These are phyloP conservation scores for Suillus placidus DNA, from an alignment of 768 basidiomycete species.

Conservation along the genomic window DNA sequence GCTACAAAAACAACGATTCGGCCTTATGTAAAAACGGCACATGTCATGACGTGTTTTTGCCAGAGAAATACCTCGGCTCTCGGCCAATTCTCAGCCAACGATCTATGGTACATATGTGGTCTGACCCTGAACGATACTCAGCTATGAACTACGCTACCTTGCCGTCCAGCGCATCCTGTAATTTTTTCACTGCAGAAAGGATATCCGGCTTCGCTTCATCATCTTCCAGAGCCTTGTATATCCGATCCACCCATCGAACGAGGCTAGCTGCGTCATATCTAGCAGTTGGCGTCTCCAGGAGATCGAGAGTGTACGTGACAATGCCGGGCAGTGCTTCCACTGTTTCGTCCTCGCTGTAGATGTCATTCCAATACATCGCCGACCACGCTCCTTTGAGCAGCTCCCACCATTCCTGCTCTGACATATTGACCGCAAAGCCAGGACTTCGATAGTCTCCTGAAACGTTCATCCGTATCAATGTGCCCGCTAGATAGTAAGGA, in stretches of 20 bases:
- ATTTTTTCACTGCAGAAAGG: not conserved
- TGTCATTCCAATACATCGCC: slow-evolving; percentile 1
- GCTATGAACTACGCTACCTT: not conserved
- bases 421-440: not conserved
- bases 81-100: not conserved
- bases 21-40: not conserved
- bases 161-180: not conserved
- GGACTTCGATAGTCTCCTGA: not conserved
- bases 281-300: not conserved
- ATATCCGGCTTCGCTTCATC: not conserved
- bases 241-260: not conserved
- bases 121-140: not conserved
- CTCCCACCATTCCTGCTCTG: not conserved
- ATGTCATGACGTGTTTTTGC: not conserved
- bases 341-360: not conserved
- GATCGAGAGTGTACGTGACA: not conserved
- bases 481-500: not conserved
- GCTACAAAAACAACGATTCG: not conserved
- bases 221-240: not conserved
- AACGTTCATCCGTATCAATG: not conserved
- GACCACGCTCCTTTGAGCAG: slow-evolving; percentile 6
- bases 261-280: not conserved
- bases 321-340: not conserved
- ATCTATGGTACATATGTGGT: not conserved
- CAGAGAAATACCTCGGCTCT: not conserved